Base-by-base conservation (phyloP, 2,329 filamentous ascomycete genomes). In the Nothophaeocryptopus gaeumannii region DNA sequence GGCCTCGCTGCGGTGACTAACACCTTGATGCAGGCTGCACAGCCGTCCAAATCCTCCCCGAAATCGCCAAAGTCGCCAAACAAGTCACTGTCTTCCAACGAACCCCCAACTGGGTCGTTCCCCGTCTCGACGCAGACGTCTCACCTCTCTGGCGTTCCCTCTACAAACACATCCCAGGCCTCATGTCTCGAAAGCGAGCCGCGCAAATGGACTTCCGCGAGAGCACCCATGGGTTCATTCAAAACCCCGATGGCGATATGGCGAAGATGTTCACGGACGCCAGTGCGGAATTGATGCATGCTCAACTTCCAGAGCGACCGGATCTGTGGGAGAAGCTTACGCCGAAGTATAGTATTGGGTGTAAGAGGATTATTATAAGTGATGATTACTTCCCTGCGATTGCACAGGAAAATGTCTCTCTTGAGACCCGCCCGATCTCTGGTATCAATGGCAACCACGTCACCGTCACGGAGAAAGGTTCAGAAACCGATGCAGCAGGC, bases 101-200 rank as follows among this genome's bases (percentile, higher is more conserved):
- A 12, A 78, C 78, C 0, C 78, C 81, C 0, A 82, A 82, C 57
- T 83, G 79, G 79, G 64, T 83, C 5, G 71, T 80, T 2, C 79
- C 80, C 3, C 76, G 80, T 12, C 52, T 67, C 2, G 80, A 83
- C 49, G 67, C 63, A 1, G 65, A 71, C 0, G 72, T 82, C 2
- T 70, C 75, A 2, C 46, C 69, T 0, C 50, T 74, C 36, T 67
- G 71, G 55, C 68, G 72, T 20, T 63, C 66, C 11, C 41, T 80
- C 2, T 73, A 76, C 50, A 72, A 68, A 47, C 81, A 79, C 55
- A 35, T 81, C 1, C 79, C 80, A 1, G 73, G 74, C 0, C 54
- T 78, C 2, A 73, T 74, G 37, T 74, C 74, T 67, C 72, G 76
- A 13, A 74, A 76, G 56, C 72, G 80, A 3, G 74, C 75, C 0